Percentiles rank a stretch among this genome's conserved stretches.
phyloP scores from a whole-genome alignment of 2,329 filamentous ascomycete species.

The Immersiporthe knoxdaviesiana region DNA sequence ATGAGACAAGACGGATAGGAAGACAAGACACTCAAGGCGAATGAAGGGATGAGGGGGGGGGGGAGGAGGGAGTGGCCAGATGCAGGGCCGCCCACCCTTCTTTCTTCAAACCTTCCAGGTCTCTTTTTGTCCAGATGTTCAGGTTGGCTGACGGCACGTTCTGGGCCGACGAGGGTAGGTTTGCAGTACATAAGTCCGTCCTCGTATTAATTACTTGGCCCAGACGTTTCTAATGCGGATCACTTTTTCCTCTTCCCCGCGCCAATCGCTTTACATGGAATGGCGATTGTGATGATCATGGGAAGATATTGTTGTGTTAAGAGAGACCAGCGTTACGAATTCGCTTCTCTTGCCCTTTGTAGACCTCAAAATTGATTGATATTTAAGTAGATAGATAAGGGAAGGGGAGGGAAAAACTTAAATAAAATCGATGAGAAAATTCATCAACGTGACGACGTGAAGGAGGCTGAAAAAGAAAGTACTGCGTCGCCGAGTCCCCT shows the following conservation, averaged over 20 bases:
- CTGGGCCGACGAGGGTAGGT: not conserved
- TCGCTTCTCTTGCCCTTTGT: not conserved
- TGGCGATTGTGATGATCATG: not conserved
- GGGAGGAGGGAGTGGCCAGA: not conserved
- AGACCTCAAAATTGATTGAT: not conserved
- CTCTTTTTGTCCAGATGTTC: not conserved
- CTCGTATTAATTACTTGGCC: not conserved
- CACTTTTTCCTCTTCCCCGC: not conserved
- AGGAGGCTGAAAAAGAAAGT: conserved; percentile 24
- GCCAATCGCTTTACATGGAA: not conserved
- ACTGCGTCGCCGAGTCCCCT: not conserved
- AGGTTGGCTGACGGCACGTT: not conserved
- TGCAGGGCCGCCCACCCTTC: conserved; percentile 7
- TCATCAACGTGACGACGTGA: not conserved
- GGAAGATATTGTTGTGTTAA: not conserved
- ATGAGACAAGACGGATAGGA: conserved; percentile 12
- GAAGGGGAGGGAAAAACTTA: not conserved
- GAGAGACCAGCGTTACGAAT: not conserved
- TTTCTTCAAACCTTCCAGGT: too few relatives aligned
- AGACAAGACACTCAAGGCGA: not conserved
- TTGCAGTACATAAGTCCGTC: not conserved
- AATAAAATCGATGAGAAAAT: not conserved
- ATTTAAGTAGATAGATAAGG: not conserved
- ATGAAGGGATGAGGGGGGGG: not conserved
- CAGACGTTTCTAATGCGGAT: not conserved